phyloP scores from a whole-genome alignment of 768 basidiomycete species.

The Tricholoma sp. region DNA sequence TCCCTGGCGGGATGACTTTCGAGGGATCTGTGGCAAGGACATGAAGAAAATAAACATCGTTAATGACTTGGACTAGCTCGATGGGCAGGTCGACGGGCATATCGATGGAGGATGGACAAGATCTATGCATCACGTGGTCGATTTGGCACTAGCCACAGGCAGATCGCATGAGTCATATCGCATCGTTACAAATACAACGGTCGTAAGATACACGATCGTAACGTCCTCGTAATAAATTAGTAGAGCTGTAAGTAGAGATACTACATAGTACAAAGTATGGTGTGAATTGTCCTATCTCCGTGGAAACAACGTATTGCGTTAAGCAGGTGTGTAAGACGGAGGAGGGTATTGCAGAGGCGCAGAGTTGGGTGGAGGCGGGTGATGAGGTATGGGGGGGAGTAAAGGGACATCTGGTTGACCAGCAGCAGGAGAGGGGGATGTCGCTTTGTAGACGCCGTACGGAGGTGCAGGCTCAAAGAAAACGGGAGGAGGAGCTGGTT shows the following conservation, averaged over 20 bases:
- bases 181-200: not conserved
- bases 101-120: slow-evolving; percentile 4
- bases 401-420: not conserved
- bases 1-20: slow-evolving; percentile 62
- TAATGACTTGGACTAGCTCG: slow-evolving; percentile 52
- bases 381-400: not conserved
- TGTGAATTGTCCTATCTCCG: not conserved
- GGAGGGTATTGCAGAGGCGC: slow-evolving; percentile 11
- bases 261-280: not conserved
- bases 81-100: slow-evolving; percentile 31
- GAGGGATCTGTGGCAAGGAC: slow-evolving; percentile 58
- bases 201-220: not conserved
- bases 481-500: not conserved
- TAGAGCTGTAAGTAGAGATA: no score
- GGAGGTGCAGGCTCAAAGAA: slow-evolving; percentile 13
- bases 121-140: no score
- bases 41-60: slow-evolving; percentile 63
- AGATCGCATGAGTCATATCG: no score
- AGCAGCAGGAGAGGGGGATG: not conserved
- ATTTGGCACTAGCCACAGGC: no score
- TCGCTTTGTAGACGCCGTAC: slow-evolving; percentile 3
- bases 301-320: not conserved
- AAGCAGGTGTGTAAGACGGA: slow-evolving; percentile 13
- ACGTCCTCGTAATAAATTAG: not conserved
- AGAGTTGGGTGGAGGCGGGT: not conserved